These are phyloP conservation scores for Cnidoscolus chayamansa DNA, from an alignment of 441 rosid genomes.

Conservation along the genomic window DNA sequence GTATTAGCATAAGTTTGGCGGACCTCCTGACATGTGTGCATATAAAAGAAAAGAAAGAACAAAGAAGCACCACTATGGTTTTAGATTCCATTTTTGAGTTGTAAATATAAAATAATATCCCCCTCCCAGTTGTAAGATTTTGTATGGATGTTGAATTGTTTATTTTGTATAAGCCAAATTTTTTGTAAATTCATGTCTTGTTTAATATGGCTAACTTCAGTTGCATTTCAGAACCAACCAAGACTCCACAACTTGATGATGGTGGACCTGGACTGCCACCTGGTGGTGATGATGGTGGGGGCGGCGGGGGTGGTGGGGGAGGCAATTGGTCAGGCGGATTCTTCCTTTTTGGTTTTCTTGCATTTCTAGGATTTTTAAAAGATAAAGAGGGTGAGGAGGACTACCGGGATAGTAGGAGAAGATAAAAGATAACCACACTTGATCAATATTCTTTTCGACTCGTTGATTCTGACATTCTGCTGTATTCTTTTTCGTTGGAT, in stretches of 20 bases:
- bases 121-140: too few relatives aligned
- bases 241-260: constrained; percentile 60
- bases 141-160: too few relatives aligned
- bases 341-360: constrained; percentile 85
- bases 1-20: too few relatives aligned
- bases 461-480: not conserved
- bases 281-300: constrained; percentile 73
- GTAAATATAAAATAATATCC: too few relatives aligned
- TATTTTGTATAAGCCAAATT: not conserved
- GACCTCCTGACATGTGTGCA: too few relatives aligned
- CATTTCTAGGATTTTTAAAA: constrained; percentile 70
- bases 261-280: constrained; percentile 84
- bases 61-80: too few relatives aligned
- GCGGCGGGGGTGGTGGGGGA: constrained; percentile 85
- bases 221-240: constrained; percentile 25
- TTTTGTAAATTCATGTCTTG: not conserved
- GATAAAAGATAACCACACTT: not conserved
- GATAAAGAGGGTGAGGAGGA: constrained; percentile 60
- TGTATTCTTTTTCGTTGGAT: not conserved
- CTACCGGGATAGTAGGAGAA: constrained; percentile 16
- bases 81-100: too few relatives aligned
- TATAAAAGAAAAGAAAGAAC: too few relatives aligned
- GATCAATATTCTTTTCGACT: not conserved
- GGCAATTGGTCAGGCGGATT: constrained; percentile 86
- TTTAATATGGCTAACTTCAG: not conserved